Conservation (phyloP, 805 yeast species). For the Nakazawaea holstii region DNA sequence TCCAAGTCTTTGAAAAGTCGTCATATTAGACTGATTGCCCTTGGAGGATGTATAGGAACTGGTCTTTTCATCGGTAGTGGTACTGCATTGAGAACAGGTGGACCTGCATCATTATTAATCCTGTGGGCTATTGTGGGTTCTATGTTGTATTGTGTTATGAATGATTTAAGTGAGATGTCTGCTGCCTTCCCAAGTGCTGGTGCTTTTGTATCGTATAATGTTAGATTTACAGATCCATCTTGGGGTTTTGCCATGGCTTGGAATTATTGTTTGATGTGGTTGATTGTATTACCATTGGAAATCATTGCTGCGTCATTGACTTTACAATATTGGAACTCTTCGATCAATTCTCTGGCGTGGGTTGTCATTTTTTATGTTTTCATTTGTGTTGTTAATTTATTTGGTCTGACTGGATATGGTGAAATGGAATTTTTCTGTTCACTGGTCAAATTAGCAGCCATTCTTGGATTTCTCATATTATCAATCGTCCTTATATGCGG, state of each 20-base stretch:
- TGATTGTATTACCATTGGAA: conserved; percentile 62
- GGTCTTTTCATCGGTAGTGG: conserved; percentile 60
- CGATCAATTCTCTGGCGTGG: conserved; percentile 50
- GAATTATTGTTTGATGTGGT: conserved; percentile 64
- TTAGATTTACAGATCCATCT: conserved; percentile 57
- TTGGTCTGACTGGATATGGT: conserved; percentile 57
- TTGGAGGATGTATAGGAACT: conserved; percentile 66
- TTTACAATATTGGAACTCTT: conserved; percentile 45
- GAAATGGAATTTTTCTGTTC: conserved; percentile 66
- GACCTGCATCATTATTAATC: conserved; percentile 52
- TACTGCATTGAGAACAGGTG: conserved; percentile 43
- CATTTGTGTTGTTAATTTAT: conserved; percentile 41
- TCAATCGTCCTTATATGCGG: conserved; percentile 52
- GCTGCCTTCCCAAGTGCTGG: conserved; percentile 51
- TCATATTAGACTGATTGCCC: conserved; percentile 62
- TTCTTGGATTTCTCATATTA: conserved; percentile 54
- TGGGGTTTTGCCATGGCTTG: conserved; percentile 70
- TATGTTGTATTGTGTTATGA: conserved; percentile 46
- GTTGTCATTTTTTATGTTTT: conserved; percentile 52
- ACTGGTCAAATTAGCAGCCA: conserved; percentile 49
- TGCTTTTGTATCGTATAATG: conserved; percentile 48
- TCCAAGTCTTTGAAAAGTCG: conserved; percentile 47
- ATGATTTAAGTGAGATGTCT: conserved; percentile 49
- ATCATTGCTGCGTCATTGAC: conserved; percentile 58
- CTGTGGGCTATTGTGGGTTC: conserved; percentile 45